Percentiles rank a stretch among this genome's conserved stretches.
These are phyloP conservation scores for Gossypium rotundifolium DNA, from an alignment of 345 rosid genomes.

Conservation along the genomic window DNA sequence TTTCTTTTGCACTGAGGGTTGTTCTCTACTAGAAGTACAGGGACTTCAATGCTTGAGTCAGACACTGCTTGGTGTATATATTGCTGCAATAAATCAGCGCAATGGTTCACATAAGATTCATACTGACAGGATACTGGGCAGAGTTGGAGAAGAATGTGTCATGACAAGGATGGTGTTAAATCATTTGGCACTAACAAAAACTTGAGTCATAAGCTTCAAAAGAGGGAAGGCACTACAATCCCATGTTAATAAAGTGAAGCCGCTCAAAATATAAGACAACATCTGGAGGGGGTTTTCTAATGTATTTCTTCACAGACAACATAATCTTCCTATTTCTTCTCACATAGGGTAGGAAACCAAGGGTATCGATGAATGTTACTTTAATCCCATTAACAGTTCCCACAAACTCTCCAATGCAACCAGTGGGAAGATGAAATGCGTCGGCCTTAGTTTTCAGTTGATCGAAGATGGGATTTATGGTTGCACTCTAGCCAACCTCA, in stretches of 20 bases:
- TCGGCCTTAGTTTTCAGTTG: conserved; percentile 55
- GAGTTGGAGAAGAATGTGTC: conserved; percentile 68
- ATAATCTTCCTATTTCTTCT: conserved; percentile 71
- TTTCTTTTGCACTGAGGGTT: conserved; percentile 55
- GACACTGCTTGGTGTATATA: conserved; percentile 63
- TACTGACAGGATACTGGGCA: conserved; percentile 50
- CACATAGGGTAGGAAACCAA: conserved; percentile 60
- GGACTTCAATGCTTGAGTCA: conserved; percentile 68
- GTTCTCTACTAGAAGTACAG: conserved; percentile 73
- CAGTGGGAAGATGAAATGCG: conserved; percentile 75
- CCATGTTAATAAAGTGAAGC: conserved; percentile 55
- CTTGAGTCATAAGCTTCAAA: conserved; percentile 68
- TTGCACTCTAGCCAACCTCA: conserved; percentile 94
- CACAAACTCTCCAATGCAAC: conserved; percentile 53
- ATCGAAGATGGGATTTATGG: conserved; percentile 78
- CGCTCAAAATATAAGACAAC: conserved; percentile 75
- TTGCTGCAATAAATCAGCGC: conserved; percentile 63
- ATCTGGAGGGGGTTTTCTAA: conserved; percentile 73
- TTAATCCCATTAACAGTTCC: conserved; percentile 68
- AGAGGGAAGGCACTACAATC: conserved; percentile 65
- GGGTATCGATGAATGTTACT: conserved; percentile 79
- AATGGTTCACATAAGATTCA: conserved; percentile 64
- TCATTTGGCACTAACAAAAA: conserved; percentile 72
- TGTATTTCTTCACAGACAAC: conserved; percentile 56
- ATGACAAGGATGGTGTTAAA: conserved; percentile 79